A percentile compares a stretch with the other conserved stretches of the same genome.
Conservation (phyloP, 140 eudicot genomes). For the Oenanthe javanica region DNA sequence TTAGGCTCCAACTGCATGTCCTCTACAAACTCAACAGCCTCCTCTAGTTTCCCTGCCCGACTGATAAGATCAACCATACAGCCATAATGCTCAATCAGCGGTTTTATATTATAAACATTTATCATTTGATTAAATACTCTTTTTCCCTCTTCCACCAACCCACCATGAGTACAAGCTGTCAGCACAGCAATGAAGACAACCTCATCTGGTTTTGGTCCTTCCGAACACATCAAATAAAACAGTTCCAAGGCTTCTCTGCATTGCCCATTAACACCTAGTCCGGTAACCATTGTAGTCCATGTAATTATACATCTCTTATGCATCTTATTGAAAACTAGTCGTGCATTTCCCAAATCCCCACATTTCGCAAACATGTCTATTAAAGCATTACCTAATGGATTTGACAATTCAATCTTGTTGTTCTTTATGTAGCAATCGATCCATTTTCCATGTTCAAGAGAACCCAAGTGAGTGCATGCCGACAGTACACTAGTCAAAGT, state of each 20-base stretch:
- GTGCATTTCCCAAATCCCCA: constrained; percentile 48
- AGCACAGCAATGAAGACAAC: constrained; percentile 53
- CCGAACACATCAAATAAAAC: constrained; percentile 32
- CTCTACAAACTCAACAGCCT: constrained; percentile 38
- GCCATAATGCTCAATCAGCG: constrained; percentile 59
- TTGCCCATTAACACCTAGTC: constrained; percentile 45
- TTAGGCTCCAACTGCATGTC: constrained; percentile 51
- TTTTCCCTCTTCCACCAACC: constrained; percentile 56
- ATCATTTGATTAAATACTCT: constrained; percentile 40
- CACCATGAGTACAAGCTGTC: constrained; percentile 63
- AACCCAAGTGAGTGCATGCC: constrained; percentile 54
- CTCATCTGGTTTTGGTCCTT: constrained; percentile 51
- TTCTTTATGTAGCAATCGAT: constrained; percentile 37
- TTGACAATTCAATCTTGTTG: constrained; percentile 30
- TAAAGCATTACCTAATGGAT: constrained; percentile 49
- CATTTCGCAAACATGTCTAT: constrained; percentile 68
- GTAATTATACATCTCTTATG: constrained; percentile 43
- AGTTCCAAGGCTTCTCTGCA: constrained; percentile 43
- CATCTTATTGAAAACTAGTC: constrained; percentile 31
- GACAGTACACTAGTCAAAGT: constrained; percentile 40
- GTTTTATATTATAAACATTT: constrained; percentile 24
- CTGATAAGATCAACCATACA: constrained; percentile 62
- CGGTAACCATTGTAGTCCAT: constrained; percentile 63
- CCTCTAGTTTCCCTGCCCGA: constrained; percentile 44
- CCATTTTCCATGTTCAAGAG: constrained; percentile 70